Conservation (phyloP, 2,329 filamentous ascomycete species). For the Penicillium glabrum region DNA sequence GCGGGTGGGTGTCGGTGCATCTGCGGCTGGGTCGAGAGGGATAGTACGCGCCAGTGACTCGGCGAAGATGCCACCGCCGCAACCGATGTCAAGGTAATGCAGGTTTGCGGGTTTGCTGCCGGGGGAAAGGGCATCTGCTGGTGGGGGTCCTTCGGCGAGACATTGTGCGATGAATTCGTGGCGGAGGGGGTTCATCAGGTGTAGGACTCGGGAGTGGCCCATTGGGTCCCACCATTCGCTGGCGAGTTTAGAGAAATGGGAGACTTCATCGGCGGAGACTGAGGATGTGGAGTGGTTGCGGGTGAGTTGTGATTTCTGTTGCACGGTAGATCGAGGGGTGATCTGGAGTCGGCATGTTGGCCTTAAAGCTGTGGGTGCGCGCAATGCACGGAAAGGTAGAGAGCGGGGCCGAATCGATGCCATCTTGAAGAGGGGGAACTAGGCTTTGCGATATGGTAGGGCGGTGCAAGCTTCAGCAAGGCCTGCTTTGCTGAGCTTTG, state of each 20-base stretch:
- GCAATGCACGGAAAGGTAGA: constrained; percentile 10
- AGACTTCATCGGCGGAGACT: constrained; percentile 84
- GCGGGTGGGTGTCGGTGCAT: constrained; percentile 32
- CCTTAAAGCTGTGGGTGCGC: constrained; percentile 1
- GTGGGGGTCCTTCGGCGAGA: constrained; percentile 55
- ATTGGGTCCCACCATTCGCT: constrained; percentile 97
- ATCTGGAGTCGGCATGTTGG: constrained; percentile 3
- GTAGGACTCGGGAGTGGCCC: constrained; percentile 85
- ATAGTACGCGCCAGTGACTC: constrained; percentile 58
- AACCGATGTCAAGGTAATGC: constrained; percentile 86
- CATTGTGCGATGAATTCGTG: constrained; percentile 86
- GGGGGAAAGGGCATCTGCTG: constrained; percentile 24
- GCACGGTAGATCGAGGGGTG: background rate
- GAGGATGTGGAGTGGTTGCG: constrained; percentile 55
- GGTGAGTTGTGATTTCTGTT: background rate
- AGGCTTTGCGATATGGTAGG: background rate
- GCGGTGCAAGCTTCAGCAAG: background rate
- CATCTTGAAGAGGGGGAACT: constrained; percentile 5
- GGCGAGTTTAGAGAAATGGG: constrained; percentile 91
- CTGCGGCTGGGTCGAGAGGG: constrained; percentile 18
- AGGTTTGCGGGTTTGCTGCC: constrained; percentile 22
- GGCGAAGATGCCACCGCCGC: constrained; percentile 94
- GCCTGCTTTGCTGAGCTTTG: background rate
- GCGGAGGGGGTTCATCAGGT: constrained; percentile 96
- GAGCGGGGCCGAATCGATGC: constrained; percentile 6